Conservation (phyloP, 1,284 basidiomycete species). For the Cronartium quercuum region DNA sequence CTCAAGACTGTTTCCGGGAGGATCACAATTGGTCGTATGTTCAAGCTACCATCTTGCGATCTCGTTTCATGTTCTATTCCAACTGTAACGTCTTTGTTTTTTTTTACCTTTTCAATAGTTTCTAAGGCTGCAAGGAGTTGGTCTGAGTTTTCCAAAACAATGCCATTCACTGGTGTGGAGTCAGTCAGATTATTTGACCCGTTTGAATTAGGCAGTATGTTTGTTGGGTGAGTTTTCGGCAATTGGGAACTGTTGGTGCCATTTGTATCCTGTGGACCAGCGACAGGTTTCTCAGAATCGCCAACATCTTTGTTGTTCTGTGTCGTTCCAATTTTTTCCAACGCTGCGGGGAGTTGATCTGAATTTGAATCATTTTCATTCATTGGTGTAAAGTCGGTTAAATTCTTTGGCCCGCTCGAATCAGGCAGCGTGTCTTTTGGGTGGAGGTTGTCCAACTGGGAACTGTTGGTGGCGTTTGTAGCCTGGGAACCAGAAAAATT, state of each 20-base stretch:
- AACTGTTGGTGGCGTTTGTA: not conserved
- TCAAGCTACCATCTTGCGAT: too few species aligned
- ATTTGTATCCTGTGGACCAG: not conserved
- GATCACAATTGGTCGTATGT: too few species aligned
- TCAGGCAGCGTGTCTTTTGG: not conserved
- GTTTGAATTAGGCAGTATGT: not conserved
- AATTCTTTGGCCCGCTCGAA: too few species aligned
- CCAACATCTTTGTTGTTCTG: not conserved
- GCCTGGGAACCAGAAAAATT: not conserved
- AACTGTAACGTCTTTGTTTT: not conserved
- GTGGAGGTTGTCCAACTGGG: not conserved
- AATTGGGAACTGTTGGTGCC: not conserved
- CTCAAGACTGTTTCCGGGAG: too few species aligned
- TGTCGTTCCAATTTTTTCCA: not conserved
- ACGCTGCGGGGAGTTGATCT: not conserved
- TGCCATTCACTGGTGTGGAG: not conserved
- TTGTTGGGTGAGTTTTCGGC: too few species aligned
- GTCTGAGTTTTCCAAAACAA: not conserved
- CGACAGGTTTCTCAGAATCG: not conserved
- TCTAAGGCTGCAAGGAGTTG: not conserved
- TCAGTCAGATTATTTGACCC: not conserved
- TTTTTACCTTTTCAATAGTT: not conserved
- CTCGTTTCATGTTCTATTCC: too few species aligned
- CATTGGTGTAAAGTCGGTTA: too few species aligned
- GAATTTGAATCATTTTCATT: too few species aligned